These are phyloP conservation scores for Trapa bicornis DNA, from an alignment of 345 rosid species.

Conservation along the genomic window DNA sequence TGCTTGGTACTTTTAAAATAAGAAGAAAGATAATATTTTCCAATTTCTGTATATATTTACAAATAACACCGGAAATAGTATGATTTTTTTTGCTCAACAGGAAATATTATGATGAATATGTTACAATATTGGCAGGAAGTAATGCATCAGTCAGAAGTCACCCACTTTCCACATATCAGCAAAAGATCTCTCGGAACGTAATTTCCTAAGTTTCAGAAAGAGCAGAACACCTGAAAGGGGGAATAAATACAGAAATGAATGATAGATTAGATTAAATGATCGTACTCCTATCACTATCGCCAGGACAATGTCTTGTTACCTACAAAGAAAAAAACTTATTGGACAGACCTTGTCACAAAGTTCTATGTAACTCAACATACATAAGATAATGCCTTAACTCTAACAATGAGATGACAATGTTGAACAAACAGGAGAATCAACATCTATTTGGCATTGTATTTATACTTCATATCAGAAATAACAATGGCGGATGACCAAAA, in stretches of 20 bases:
- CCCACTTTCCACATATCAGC: constrained; percentile 28
- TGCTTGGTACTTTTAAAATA: no score
- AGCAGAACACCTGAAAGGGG: constrained; percentile 19
- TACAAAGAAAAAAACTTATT: not conserved
- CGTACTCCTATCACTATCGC: not conserved
- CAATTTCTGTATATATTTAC: no score
- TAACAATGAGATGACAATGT: not conserved
- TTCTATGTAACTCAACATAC: not conserved
- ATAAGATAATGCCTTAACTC: not conserved
- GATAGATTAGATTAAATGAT: not conserved
- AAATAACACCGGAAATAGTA: no score
- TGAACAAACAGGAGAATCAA: not conserved
- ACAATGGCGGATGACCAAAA: not conserved
- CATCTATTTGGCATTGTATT: not conserved
- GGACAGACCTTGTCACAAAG: not conserved
- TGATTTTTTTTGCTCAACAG: no score
- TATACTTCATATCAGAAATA: not conserved
- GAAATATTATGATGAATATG: not conserved
- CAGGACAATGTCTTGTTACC: not conserved
- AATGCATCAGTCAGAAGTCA: not conserved
- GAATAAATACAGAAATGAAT: not conserved
- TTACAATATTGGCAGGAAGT: not conserved
- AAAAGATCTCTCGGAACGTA: constrained; percentile 24
- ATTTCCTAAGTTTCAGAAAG: constrained; percentile 18
- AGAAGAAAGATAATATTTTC: no score